Evolutionary conservation across 2,329 filamentous ascomycete genomes (phyloP).

Genomic region (Chalaropsis ovoidea): DNA sequence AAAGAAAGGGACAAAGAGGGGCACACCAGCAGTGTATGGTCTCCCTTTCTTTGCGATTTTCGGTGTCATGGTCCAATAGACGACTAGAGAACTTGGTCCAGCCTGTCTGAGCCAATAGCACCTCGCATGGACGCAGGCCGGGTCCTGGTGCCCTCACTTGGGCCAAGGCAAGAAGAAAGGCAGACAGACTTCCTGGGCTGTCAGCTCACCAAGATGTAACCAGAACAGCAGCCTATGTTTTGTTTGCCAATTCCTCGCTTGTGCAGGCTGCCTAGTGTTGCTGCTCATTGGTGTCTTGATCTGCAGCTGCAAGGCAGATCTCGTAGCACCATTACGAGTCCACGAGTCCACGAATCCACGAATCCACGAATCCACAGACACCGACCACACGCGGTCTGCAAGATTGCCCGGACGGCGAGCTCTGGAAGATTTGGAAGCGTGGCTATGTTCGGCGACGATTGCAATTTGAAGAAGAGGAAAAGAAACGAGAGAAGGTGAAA

Average conservation of each 20-base stretch:
- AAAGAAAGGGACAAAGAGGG: background rate
- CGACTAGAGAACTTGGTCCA: background rate
- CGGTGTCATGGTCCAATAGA: too few species aligned
- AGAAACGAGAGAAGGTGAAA: background rate
- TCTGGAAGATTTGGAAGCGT: slow-evolving; percentile 1
- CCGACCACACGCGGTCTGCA: background rate
- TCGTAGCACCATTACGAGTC: background rate
- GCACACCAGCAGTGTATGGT: background rate
- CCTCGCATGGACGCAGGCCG: too few species aligned
- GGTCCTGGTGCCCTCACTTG: background rate
- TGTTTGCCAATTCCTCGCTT: background rate
- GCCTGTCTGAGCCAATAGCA: background rate
- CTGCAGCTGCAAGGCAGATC: slow-evolving; percentile 9
- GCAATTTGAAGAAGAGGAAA: slow-evolving; percentile 1
- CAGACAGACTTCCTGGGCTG: background rate
- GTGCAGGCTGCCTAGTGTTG: background rate
- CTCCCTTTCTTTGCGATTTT: background rate
- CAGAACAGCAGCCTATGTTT: background rate
- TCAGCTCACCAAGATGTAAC: background rate
- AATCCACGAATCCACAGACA: background rate
- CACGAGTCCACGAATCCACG: too few species aligned
- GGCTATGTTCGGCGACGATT: background rate
- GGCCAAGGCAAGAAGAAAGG: background rate
- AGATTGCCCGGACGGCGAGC: background rate
- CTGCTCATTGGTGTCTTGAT: background rate